phyloP scores from a whole-genome alignment of 352 stramenopile genomes.

The Globisporangium orthogonon region DNA sequence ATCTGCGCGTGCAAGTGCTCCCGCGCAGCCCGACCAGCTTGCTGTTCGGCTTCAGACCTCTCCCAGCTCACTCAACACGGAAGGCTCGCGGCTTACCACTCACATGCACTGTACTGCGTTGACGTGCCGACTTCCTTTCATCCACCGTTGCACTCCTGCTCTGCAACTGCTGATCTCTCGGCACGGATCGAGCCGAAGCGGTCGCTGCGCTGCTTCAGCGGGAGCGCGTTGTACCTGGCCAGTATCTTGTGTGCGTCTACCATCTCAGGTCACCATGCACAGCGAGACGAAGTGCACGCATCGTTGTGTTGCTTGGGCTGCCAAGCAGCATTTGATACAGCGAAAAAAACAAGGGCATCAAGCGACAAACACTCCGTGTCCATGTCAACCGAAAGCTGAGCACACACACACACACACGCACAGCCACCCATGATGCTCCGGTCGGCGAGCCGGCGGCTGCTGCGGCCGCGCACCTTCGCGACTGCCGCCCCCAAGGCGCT shows the following conservation, averaged over 20 bases:
- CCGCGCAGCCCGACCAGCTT: too few relatives aligned
- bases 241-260: neutral
- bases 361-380: neutral
- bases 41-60: too few relatives aligned
- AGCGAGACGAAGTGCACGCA: neutral
- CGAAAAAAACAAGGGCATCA: neutral
- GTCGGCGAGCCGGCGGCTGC: neutral
- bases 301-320: too few relatives aligned
- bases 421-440: neutral
- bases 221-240: slow-evolving; percentile 1
- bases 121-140: too few relatives aligned
- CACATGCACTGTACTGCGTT: too few relatives aligned
- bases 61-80: too few relatives aligned
- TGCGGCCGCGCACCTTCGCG: slow-evolving; percentile 2
- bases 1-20: too few relatives aligned
- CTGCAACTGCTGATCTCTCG: neutral
- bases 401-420: neutral
- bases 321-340: too few relatives aligned
- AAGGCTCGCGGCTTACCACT: too few relatives aligned
- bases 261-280: too few relatives aligned
- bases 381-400: too few relatives aligned
- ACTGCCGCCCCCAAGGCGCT: slow-evolving; percentile 10
- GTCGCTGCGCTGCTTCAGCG: slow-evolving; percentile 1
- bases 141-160: too few relatives aligned
- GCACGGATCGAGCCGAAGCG: neutral